Conservation (phyloP, 257 asterid species). For the Scutellaria minor region DNA sequence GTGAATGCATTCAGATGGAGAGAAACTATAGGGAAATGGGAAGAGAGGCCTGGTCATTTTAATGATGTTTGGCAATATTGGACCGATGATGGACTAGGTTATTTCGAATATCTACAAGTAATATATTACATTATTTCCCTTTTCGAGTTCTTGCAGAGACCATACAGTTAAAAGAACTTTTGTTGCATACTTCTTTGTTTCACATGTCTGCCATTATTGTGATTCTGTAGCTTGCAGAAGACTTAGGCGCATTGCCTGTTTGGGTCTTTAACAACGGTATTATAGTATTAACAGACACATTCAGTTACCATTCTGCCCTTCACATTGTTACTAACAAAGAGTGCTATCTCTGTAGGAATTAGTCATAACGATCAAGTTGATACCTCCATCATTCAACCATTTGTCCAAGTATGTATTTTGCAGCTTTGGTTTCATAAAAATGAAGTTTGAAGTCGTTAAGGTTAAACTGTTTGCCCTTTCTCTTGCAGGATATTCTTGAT, state of each 20-base stretch:
- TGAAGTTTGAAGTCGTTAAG: background rate
- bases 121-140: background rate
- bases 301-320: background rate
- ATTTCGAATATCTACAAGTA: slow-evolving; percentile 86
- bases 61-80: slow-evolving; percentile 95
- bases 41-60: slow-evolving; percentile 91
- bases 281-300: background rate
- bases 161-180: background rate
- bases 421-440: slow-evolving; percentile 2
- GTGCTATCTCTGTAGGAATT: slow-evolving; percentile 52
- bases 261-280: slow-evolving; percentile 97
- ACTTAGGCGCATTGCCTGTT: slow-evolving; percentile 80
- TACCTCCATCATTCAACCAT: slow-evolving; percentile 62
- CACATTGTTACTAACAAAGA: slow-evolving; percentile 14
- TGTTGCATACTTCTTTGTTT: slow-evolving; percentile 20
- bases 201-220: slow-evolving; percentile 1
- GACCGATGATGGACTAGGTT: slow-evolving; percentile 99
- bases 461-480: background rate
- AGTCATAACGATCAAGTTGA: slow-evolving; percentile 85
- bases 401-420: slow-evolving; percentile 66
- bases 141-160: background rate
- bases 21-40: slow-evolving; percentile 88
- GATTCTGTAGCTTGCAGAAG: slow-evolving; percentile 88
- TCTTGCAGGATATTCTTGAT: slow-evolving; percentile 70
- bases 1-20: slow-evolving; percentile 88